Percentiles rank a stretch among this genome's conserved stretches.
Evolutionary conservation across 2,329 filamentous ascomycete species (phyloP).

Genomic region (Fusarium sp.): DNA sequence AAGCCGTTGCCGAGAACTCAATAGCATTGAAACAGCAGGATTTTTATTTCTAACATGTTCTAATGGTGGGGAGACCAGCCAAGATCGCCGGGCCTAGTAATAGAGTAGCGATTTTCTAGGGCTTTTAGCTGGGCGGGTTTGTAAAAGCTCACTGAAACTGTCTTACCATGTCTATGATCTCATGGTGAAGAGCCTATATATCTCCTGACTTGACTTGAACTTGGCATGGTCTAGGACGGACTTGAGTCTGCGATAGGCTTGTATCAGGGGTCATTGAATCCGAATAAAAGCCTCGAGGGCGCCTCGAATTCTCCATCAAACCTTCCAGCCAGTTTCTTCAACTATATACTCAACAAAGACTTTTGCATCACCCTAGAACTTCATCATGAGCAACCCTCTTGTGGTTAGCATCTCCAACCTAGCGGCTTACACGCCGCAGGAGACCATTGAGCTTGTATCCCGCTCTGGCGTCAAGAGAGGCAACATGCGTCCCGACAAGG

Average conservation of each 20-base stretch:
- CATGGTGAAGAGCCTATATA: background rate
- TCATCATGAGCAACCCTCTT: conserved; percentile 37
- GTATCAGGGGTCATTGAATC: background rate
- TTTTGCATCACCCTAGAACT: background rate
- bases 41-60: background rate
- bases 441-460: conserved; percentile 42
- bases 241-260: conserved; percentile 3
- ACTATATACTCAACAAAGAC: background rate
- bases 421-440: conserved; percentile 41
- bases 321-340: background rate
- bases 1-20: background rate
- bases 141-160: background rate
- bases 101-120: background rate
- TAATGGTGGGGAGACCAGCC: conserved; percentile 4
- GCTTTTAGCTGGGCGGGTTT: background rate
- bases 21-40: background rate
- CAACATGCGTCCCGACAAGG: conserved; percentile 36
- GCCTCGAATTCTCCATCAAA: background rate
- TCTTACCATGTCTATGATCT: conserved; percentile 8
- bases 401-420: conserved; percentile 36
- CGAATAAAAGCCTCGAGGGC: background rate
- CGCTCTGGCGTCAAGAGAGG: conserved; percentile 40
- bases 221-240: conserved; percentile 1
- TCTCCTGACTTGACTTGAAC: conserved; percentile 12
- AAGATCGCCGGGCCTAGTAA: conserved; percentile 2